These are phyloP conservation scores for Solioccasus polychromus DNA, from an alignment of 768 basidiomycete genomes.

Conservation along the genomic window DNA sequence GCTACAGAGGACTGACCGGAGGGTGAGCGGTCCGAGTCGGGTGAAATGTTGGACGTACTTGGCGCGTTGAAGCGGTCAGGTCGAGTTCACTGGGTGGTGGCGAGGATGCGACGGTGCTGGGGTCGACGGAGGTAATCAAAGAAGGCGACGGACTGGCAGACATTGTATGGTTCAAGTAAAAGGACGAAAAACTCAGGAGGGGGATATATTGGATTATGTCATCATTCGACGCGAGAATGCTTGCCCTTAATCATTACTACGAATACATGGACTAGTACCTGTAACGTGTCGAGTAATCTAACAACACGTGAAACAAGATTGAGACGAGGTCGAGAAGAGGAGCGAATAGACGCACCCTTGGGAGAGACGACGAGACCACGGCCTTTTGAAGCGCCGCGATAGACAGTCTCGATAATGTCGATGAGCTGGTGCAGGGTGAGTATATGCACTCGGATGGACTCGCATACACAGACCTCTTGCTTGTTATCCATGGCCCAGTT, in stretches of 20 bases:
- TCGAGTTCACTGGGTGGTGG: constrained; percentile 24
- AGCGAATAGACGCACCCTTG: constrained; percentile 57
- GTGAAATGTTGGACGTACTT: constrained; percentile 15
- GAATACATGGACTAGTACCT: constrained; percentile 46
- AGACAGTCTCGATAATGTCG: constrained; percentile 97
- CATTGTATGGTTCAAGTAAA: too few relatives aligned
- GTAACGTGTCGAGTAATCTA: constrained; percentile 83
- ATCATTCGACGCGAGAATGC: constrained; percentile 27
- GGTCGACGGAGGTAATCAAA: constrained; percentile 19
- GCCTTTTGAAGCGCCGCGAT: constrained; percentile 95
- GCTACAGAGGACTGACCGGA: constrained; percentile 20
- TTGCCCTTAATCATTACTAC: constrained; percentile 19
- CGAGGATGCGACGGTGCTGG: constrained; percentile 29
- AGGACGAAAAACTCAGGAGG: neutral
- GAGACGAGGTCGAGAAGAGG: neutral
- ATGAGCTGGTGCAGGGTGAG: constrained; percentile 61
- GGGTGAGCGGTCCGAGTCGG: too few relatives aligned
- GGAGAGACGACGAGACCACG: constrained; percentile 97
- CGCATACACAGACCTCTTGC: constrained; percentile 68
- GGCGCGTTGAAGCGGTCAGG: too few relatives aligned
- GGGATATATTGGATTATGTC: constrained; percentile 20
- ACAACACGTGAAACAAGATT: neutral
- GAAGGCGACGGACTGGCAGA: constrained; percentile 18
- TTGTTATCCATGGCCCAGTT: constrained; percentile 99
- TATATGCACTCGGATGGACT: neutral